These are phyloP conservation scores for Trichosporon asahii DNA, from an alignment of 1,284 basidiomycete genomes.

Conservation along the genomic window DNA sequence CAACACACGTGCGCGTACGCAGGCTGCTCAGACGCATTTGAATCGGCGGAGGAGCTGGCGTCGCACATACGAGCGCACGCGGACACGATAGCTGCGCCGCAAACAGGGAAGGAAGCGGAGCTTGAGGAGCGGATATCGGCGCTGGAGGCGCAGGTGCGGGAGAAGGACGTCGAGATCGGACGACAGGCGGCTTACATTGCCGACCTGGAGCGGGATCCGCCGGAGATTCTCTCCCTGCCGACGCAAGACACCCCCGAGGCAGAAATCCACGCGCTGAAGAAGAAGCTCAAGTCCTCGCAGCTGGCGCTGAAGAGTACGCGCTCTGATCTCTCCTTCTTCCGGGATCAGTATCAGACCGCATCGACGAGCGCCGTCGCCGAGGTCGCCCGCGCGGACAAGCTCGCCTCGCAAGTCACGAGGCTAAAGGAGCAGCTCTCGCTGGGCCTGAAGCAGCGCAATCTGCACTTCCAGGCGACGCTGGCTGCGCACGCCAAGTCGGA, in stretches of 20 bases:
- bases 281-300: constrained; percentile 15
- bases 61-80: constrained; percentile 12
- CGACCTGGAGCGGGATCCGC: constrained; percentile 7
- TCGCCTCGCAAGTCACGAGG: constrained; percentile 25
- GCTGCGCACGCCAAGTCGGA: constrained; percentile 17
- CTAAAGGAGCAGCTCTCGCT: constrained; percentile 34
- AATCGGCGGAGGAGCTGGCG: background rate
- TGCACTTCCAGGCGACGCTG: constrained; percentile 27
- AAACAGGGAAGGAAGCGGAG: background rate
- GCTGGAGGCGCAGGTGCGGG: background rate
- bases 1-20: background rate
- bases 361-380: constrained; percentile 32
- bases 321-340: constrained; percentile 30
- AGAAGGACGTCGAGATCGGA: constrained; percentile 9
- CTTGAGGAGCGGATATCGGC: background rate
- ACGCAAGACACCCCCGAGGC: background rate
- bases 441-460: constrained; percentile 42
- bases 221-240: background rate
- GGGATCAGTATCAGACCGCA: constrained; percentile 33
- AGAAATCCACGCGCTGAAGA: constrained; percentile 12
- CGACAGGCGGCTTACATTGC: background rate
- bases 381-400: constrained; percentile 23
- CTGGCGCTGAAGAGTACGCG: constrained; percentile 11
- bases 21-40: background rate
- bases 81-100: constrained; percentile 6